Evolutionary conservation across 1,284 basidiomycete species (phyloP).

Genomic region (Golubevia pallescens): DNA sequence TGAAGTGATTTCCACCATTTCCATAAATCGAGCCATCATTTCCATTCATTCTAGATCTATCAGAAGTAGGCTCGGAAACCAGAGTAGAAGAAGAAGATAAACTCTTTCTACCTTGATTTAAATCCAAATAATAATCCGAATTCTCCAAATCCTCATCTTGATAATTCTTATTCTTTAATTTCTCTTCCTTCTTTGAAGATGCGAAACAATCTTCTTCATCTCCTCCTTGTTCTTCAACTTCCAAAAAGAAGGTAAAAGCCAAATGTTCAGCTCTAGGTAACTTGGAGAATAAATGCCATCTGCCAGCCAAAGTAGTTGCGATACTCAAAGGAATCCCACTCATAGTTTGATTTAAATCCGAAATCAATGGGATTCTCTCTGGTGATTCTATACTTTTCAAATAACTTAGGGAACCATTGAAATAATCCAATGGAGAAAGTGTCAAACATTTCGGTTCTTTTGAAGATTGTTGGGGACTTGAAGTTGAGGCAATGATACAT

Average conservation of each 20-base stretch:
- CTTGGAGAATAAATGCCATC: conserved; percentile 55
- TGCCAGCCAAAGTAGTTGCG: conserved; percentile 47
- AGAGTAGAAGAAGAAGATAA: too few relatives aligned
- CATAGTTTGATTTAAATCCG: conserved; percentile 24
- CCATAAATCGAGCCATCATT: too few relatives aligned
- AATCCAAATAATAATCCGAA: too few relatives aligned
- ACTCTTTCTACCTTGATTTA: too few relatives aligned
- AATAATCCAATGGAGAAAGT: conserved; percentile 53
- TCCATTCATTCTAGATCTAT: too few relatives aligned
- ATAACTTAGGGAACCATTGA: conserved; percentile 20
- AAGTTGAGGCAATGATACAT: too few relatives aligned
- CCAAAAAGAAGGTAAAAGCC: conserved; percentile 53
- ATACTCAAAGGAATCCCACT: conserved; percentile 38
- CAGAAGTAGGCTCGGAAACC: too few relatives aligned
- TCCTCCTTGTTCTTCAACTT: conserved; percentile 9
- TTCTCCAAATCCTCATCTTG: not conserved
- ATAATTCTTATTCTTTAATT: conserved; percentile 8
- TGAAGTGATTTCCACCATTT: too few relatives aligned
- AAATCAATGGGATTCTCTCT: conserved; percentile 27
- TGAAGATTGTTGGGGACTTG: too few relatives aligned
- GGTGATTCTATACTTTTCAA: conserved; percentile 31
- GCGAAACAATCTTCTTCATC: not conserved
- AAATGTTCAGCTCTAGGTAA: conserved; percentile 54
- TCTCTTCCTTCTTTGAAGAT: too few relatives aligned
- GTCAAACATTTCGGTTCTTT: conserved; percentile 27